phyloP scores from a whole-genome alignment of 2,329 filamentous ascomycete species.

The Diaporthe destruens region DNA sequence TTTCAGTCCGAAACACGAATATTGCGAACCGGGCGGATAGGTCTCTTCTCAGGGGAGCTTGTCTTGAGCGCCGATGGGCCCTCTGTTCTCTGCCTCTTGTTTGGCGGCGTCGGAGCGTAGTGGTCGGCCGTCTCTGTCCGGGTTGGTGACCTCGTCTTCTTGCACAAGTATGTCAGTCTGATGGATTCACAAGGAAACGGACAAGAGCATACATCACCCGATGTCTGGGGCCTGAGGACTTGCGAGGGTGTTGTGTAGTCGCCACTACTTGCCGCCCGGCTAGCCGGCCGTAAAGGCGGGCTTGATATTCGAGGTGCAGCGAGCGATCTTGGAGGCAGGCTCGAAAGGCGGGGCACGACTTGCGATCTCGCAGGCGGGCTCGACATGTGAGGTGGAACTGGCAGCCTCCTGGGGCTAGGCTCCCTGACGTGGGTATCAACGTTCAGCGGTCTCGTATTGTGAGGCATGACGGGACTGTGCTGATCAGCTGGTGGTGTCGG shows the following conservation, averaged over 20 bases:
- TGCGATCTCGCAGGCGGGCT: neutral
- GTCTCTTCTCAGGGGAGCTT: neutral
- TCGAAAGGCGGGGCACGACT: neutral
- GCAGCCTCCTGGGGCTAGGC: neutral
- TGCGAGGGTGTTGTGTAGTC: neutral
- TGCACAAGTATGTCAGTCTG: conserved; percentile 10
- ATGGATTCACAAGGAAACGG: neutral
- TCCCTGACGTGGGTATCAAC: neutral
- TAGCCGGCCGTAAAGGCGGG: neutral
- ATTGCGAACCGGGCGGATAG: neutral
- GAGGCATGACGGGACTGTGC: neutral
- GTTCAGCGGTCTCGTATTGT: neutral
- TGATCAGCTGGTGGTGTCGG: neutral
- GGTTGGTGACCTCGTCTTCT: conserved; percentile 1
- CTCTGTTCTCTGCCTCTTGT: neutral
- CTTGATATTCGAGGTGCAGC: neutral
- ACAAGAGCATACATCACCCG: neutral
- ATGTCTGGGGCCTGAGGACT: neutral
- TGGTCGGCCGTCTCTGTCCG: neutral
- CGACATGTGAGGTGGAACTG: neutral
- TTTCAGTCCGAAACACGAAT: conserved; percentile 14
- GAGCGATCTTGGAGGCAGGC: neutral
- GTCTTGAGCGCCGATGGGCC: conserved; percentile 13
- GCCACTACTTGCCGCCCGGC: neutral
- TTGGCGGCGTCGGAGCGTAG: neutral